These are phyloP conservation scores for Phragmites australis DNA, from an alignment of 176 grass and related monocot species.

Conservation along the genomic window DNA sequence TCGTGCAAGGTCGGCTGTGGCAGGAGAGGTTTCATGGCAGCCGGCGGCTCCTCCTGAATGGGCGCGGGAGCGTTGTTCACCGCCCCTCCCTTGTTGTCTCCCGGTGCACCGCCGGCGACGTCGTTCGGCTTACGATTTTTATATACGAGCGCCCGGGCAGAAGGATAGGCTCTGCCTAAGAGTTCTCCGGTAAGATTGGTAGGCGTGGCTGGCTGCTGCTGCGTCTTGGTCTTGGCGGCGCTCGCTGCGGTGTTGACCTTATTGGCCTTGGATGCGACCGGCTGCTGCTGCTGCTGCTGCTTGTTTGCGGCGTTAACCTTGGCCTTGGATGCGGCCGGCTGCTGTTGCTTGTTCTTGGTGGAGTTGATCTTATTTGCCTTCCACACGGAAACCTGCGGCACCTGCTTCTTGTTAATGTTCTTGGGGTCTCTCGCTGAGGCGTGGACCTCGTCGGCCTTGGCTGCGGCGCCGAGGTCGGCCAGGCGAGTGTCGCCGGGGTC, in stretches of 20 bases:
- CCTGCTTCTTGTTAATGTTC: background rate
- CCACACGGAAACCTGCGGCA: background rate
- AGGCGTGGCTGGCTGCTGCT: background rate
- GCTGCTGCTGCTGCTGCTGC: background rate
- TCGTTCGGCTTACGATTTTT: background rate
- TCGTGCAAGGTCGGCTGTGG: background rate
- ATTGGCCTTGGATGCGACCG: background rate
- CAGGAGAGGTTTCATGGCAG: no score
- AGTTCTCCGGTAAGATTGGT: background rate
- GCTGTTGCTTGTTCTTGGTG: background rate
- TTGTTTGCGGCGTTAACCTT: no score
- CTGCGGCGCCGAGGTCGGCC: background rate
- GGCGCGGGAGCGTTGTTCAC: no score
- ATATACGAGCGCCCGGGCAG: no score
- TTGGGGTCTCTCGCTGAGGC: background rate
- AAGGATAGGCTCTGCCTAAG: constrained; percentile 2
- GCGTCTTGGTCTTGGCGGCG: background rate
- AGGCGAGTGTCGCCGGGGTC: background rate
- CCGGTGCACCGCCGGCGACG: background rate
- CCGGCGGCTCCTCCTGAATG: no score
- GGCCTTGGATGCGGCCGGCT: background rate
- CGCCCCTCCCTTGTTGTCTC: background rate
- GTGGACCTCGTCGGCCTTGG: background rate
- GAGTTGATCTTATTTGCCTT: background rate
- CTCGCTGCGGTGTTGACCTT: background rate